A percentile compares a stretch with the other conserved stretches of the same genome.
Evolutionary conservation across 2,329 filamentous ascomycete species (phyloP).

Genomic region (Cercospora beticola): DNA sequence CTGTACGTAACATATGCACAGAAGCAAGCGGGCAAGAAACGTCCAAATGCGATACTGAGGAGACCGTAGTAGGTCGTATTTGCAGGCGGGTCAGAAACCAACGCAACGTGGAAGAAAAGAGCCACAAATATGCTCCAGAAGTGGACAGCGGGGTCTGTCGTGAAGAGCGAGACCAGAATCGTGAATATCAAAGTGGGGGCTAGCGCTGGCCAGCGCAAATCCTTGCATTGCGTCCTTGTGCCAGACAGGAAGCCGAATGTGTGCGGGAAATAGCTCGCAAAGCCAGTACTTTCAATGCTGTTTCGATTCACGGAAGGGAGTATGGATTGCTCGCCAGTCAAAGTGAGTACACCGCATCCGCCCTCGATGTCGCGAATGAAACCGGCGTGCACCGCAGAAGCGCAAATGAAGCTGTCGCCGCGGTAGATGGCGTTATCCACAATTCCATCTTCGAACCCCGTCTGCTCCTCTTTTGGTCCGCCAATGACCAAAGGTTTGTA

Average conservation of each 20-base stretch:
- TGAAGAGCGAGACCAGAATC: conserved; percentile 75
- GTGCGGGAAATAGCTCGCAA: conserved; percentile 86
- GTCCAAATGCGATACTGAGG: conserved; percentile 74
- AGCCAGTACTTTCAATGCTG: conserved; percentile 73
- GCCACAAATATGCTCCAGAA: conserved; percentile 81
- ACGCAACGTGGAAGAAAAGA: conserved; percentile 84
- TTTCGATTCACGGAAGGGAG: conserved; percentile 67
- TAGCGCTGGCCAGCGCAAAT: conserved; percentile 81
- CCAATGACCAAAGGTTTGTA: conserved; percentile 56
- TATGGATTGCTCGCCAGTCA: conserved; percentile 66
- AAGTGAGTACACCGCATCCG: conserved; percentile 76
- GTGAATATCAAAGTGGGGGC: conserved; percentile 80
- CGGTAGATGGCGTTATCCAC: conserved; percentile 66
- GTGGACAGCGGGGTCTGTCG: conserved; percentile 73
- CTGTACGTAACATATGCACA: conserved; percentile 84
- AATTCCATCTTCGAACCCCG: conserved; percentile 39
- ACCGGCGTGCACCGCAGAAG: conserved; percentile 79
- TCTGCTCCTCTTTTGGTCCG: conserved; percentile 45
- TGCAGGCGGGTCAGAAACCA: conserved; percentile 82
- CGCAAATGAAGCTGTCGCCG: conserved; percentile 85
- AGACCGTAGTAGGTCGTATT: conserved; percentile 65
- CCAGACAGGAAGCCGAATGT: conserved; percentile 73
- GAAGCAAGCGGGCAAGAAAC: conserved; percentile 84
- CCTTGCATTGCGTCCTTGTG: conserved; percentile 65
- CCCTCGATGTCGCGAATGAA: conserved; percentile 69